Conservation (phyloP, 768 basidiomycete species). For the Termitomyces sp. region DNA sequence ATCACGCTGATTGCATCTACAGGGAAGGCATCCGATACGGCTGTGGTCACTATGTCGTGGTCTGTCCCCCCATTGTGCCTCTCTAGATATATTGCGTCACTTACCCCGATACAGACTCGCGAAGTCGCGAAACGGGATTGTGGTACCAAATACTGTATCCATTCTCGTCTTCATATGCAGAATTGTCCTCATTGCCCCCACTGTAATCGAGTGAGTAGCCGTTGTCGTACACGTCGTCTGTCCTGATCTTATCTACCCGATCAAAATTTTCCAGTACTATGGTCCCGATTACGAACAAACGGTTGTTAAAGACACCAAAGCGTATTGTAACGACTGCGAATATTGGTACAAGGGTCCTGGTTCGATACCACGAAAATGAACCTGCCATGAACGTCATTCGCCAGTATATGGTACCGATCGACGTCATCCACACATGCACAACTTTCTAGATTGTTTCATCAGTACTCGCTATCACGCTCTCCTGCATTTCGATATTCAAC, state of each 20-base stretch:
- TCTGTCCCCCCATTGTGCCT: slow-evolving; percentile 30
- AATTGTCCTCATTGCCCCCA: slow-evolving; percentile 39
- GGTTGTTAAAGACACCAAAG: slow-evolving; percentile 47
- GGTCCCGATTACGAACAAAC: slow-evolving; percentile 71
- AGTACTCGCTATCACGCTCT: slow-evolving; percentile 17
- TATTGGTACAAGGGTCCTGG: slow-evolving; percentile 57
- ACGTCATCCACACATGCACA: slow-evolving; percentile 6
- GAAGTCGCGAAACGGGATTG: slow-evolving; percentile 58
- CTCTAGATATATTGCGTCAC: slow-evolving; percentile 3
- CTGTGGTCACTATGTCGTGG: slow-evolving; percentile 79
- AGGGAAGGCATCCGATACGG: slow-evolving; percentile 76
- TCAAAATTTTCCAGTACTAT: slow-evolving; percentile 46
- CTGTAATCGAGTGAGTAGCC: slow-evolving; percentile 42
- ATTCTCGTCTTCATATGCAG: slow-evolving; percentile 30
- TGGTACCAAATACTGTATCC: slow-evolving; percentile 39
- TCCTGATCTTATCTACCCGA: slow-evolving; percentile 11
- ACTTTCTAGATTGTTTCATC: not conserved
- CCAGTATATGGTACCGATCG: slow-evolving; percentile 1
- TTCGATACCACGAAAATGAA: slow-evolving; percentile 32
- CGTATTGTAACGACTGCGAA: slow-evolving; percentile 57
- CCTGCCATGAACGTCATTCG: slow-evolving; percentile 10
- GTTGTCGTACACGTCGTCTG: slow-evolving; percentile 8
- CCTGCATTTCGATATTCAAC: slow-evolving; percentile 3
- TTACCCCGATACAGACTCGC: slow-evolving; percentile 39
- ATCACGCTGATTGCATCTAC: slow-evolving; percentile 26